Conservation (phyloP, 129 eudicot species). For the Heracleum sosnowskyi region DNA sequence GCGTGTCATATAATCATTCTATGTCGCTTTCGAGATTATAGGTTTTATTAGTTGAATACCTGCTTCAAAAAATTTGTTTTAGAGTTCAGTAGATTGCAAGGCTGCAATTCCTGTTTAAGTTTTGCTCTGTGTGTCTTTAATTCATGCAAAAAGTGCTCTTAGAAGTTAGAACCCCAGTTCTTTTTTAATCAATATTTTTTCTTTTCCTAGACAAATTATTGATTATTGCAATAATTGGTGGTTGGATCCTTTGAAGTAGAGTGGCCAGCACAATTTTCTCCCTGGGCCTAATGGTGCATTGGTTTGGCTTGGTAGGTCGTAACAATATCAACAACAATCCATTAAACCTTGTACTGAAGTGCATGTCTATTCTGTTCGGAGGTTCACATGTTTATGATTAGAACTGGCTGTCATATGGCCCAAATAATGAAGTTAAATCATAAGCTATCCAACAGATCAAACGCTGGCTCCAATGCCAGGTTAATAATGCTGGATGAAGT, state of each 20-base stretch:
- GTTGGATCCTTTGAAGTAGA: neutral
- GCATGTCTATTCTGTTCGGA: neutral
- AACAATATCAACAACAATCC: neutral
- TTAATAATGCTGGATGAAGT: neutral
- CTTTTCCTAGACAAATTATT: neutral
- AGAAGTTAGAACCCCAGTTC: neutral
- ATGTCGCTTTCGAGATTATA: neutral
- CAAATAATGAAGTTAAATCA: neutral
- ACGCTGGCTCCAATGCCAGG: neutral
- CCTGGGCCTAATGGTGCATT: neutral
- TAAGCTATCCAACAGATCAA: neutral
- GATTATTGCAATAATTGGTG: neutral
- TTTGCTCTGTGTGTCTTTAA: neutral
- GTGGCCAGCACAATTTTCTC: neutral
- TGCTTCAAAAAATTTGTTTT: neutral
- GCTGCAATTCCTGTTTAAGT: neutral
- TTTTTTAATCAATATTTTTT: neutral
- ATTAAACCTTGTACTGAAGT: neutral
- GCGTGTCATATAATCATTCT: neutral
- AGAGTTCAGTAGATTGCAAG: neutral
- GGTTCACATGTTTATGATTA: neutral
- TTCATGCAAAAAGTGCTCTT: neutral
- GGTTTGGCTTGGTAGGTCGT: neutral
- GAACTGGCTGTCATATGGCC: neutral
- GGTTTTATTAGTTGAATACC: neutral